These are phyloP conservation scores for Wickerhamiella sergipiensis DNA, from an alignment of 805 yeast genomes.

Conservation along the genomic window DNA sequence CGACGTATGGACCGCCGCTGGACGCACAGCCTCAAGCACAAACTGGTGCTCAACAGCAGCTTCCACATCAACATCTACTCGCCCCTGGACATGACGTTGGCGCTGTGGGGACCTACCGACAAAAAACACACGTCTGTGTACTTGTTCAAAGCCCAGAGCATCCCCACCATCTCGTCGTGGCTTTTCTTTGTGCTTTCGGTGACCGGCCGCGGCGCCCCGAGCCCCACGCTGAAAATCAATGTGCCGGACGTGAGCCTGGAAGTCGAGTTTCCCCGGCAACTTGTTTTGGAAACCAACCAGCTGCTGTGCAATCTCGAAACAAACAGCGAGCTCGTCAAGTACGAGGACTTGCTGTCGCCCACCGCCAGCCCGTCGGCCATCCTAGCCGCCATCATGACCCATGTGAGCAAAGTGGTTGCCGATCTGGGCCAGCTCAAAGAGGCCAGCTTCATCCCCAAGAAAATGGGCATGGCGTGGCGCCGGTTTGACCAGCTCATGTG, in stretches of 20 bases:
- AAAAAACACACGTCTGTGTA: background rate
- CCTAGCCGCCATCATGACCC: background rate
- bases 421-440: background rate
- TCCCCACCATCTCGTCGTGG: constrained; percentile 4
- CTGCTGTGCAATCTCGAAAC: background rate
- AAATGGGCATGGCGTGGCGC: constrained; percentile 46
- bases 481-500: constrained; percentile 67
- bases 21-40: constrained; percentile 16
- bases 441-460: background rate
- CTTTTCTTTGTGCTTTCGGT: constrained; percentile 3
- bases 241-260: constrained; percentile 7
- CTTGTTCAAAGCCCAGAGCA: constrained; percentile 4
- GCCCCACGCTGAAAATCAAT: background rate
- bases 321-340: constrained; percentile 4
- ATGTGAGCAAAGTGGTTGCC: constrained; percentile 7
- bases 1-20: constrained; percentile 10
- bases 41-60: constrained; percentile 14
- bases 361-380: constrained; percentile 8
- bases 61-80: constrained; percentile 44
- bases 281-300: background rate
- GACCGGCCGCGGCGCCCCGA: background rate
- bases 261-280: background rate
- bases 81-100: constrained; percentile 55
- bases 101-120: constrained; percentile 27
- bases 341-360: constrained; percentile 7